phyloP scores from a whole-genome alignment of 768 basidiomycete genomes.

The Lactifluus pinguis region DNA sequence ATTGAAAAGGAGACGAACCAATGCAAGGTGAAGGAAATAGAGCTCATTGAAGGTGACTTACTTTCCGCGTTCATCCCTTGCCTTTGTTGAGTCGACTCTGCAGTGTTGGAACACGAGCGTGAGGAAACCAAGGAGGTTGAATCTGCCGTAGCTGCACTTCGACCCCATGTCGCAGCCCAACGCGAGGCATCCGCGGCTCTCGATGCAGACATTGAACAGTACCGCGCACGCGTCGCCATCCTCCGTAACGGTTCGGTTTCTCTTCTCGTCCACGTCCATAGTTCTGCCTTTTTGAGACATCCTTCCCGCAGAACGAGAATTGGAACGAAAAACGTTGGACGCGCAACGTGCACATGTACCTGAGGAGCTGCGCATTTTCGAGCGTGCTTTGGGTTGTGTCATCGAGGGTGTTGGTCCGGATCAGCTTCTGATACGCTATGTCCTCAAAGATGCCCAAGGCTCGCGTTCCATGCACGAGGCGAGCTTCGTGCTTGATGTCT shows the following conservation, averaged over 20 bases:
- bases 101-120: slow-evolving; percentile 60
- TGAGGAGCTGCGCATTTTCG: slow-evolving; percentile 49
- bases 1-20: slow-evolving; percentile 62
- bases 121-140: slow-evolving; percentile 68
- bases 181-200: slow-evolving; percentile 49
- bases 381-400: slow-evolving; percentile 48
- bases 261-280: background rate
- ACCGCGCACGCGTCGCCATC: slow-evolving; percentile 50
- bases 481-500: slow-evolving; percentile 19
- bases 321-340: slow-evolving; percentile 50
- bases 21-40: slow-evolving; percentile 72
- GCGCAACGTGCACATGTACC: slow-evolving; percentile 41
- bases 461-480: slow-evolving; percentile 5
- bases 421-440: slow-evolving; percentile 66
- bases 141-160: slow-evolving; percentile 46
- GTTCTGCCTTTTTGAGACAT: background rate
- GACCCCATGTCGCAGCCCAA: slow-evolving; percentile 56
- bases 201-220: slow-evolving; percentile 66
- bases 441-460: slow-evolving; percentile 1
- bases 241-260: slow-evolving; percentile 49
- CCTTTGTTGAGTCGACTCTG: background rate
- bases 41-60: slow-evolving; percentile 56
- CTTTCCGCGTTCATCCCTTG: background rate
- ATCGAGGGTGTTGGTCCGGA: slow-evolving; percentile 76
- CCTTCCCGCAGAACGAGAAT: slow-evolving; percentile 46